Percentiles rank a stretch among this genome's conserved stretches.
These are phyloP conservation scores for Phaeodactylum tricornutum DNA, from an alignment of 108 stramenopile species.

Conservation along the genomic window DNA sequence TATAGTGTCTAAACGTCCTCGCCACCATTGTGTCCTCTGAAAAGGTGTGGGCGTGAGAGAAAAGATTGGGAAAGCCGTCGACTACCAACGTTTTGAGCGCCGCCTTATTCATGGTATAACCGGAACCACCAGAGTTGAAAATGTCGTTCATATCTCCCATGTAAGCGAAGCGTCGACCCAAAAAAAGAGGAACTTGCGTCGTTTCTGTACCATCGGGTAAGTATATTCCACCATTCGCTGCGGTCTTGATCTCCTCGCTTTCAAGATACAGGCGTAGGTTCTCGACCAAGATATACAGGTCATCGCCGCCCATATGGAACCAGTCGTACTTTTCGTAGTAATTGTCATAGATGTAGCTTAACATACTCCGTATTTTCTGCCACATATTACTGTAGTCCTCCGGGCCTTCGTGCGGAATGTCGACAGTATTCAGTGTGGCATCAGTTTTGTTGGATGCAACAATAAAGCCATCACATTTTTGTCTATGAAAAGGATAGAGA, in stretches of 20 bases:
- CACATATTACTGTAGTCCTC: conserved; percentile 97
- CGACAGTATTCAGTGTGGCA: conserved; percentile 53
- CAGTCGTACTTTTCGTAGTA: conserved; percentile 64
- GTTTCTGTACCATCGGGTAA: conserved; percentile 67
- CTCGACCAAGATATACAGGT: conserved; percentile 86
- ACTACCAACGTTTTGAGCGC: conserved; percentile 70
- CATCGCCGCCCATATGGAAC: conserved; percentile 83
- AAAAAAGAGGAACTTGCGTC: conserved; percentile 65
- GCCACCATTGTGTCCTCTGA: conserved; percentile 88
- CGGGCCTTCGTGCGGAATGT: conserved; percentile 86
- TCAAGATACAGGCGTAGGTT: conserved; percentile 84
- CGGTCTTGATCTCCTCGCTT: conserved; percentile 70
- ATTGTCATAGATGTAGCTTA: conserved; percentile 91
- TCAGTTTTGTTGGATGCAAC: conserved; percentile 86
- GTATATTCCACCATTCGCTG: conserved; percentile 69
- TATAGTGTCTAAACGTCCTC: conserved; percentile 48
- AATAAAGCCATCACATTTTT: conserved; percentile 95
- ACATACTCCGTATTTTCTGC: conserved; percentile 94
- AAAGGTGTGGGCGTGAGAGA: conserved; percentile 73
- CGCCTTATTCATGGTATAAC: conserved; percentile 91
- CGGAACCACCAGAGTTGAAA: conserved; percentile 92
- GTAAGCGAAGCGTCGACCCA: conserved; percentile 84
- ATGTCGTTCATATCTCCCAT: conserved; percentile 60
- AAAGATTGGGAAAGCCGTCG: conserved; percentile 59
- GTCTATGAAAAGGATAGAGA: conserved; percentile 17